These are phyloP conservation scores for Claviceps fusiformis DNA, from an alignment of 2,329 filamentous ascomycete species.

Conservation along the genomic window DNA sequence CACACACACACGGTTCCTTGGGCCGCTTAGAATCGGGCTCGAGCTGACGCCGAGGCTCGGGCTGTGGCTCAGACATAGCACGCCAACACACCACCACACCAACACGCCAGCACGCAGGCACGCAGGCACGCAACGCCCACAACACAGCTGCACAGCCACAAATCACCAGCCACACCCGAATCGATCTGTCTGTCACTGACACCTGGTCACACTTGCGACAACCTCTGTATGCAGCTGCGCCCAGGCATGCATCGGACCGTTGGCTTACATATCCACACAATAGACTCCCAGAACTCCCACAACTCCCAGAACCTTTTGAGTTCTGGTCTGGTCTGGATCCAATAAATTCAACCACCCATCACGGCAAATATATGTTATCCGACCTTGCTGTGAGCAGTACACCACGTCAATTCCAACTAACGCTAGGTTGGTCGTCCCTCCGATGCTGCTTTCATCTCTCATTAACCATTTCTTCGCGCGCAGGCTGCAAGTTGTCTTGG, in stretches of 20 bases:
- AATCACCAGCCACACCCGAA: slow-evolving; percentile 1
- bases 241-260: neutral
- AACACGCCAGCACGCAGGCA: neutral
- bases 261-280: neutral
- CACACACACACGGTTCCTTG: neutral
- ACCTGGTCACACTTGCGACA: neutral
- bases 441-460: neutral
- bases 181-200: neutral
- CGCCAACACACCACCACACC: neutral
- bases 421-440: neutral
- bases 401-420: neutral
- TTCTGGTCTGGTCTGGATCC: neutral
- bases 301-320: too few species aligned
- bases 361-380: neutral
- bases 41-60: neutral
- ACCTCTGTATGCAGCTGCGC: neutral
- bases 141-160: neutral
- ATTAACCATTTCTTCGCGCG: neutral
- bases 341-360: too few species aligned
- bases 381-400: neutral
- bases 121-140: neutral
- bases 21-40: neutral
- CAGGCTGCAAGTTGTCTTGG: neutral
- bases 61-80: neutral
- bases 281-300: neutral